A percentile compares a stretch with the other conserved stretches of the same genome.
phyloP scores from a whole-genome alignment of 176 grass and related monocot species.

The Paspalum vaginatum region DNA sequence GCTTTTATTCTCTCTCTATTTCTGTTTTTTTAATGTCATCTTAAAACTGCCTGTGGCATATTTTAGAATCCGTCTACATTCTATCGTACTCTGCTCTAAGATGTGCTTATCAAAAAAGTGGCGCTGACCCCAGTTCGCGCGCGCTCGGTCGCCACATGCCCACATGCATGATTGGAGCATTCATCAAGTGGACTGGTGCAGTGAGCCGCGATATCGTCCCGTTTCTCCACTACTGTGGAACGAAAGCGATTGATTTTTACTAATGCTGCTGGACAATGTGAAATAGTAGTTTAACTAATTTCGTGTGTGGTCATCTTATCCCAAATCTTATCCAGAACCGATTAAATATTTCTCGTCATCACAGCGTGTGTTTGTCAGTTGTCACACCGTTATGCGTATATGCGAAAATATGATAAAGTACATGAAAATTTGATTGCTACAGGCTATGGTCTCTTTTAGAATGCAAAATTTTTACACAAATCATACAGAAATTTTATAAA shows the following conservation, averaged over 20 bases:
- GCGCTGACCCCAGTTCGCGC: slow-evolving; percentile 16
- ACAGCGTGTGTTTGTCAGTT: background rate
- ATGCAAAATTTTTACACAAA: too few species aligned
- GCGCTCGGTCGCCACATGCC: background rate
- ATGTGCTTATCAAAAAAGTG: slow-evolving; percentile 19
- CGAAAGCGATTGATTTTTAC: slow-evolving; percentile 25
- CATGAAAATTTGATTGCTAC: background rate
- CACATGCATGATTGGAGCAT: background rate
- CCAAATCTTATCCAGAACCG: background rate
- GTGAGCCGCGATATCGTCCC: slow-evolving; percentile 3
- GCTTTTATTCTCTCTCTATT: too few species aligned
- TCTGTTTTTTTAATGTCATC: too few species aligned
- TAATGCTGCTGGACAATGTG: too few species aligned
- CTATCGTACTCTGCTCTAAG: too few species aligned
- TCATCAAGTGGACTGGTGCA: slow-evolving; percentile 5
- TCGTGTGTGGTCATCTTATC: background rate
- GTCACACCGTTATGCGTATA: too few species aligned
- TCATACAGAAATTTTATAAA: too few species aligned
- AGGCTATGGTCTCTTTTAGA: background rate
- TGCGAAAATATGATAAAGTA: background rate
- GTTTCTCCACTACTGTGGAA: background rate
- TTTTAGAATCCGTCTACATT: too few species aligned
- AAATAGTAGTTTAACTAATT: background rate
- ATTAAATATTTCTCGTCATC: background rate
- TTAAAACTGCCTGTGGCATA: too few species aligned